A percentile compares a stretch with the other conserved stretches of the same genome.
These are phyloP conservation scores for Dictyostelium brefeldianum DNA, from an alignment of 78 protist genomes.

Conservation along the genomic window DNA sequence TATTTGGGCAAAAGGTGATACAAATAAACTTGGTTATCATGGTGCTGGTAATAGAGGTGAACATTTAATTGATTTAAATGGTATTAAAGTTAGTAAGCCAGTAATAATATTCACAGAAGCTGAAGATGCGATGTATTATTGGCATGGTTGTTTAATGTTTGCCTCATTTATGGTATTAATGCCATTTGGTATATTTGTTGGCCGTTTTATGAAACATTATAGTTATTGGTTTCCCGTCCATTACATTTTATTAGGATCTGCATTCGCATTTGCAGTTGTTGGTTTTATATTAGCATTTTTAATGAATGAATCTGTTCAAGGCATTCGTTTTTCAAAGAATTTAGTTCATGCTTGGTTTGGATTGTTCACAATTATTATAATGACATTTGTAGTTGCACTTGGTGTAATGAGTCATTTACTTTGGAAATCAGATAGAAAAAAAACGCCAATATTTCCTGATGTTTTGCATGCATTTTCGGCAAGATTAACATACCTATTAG, in stretches of 20 bases:
- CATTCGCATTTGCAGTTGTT: slow-evolving; percentile 9
- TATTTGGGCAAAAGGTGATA: slow-evolving; percentile 45
- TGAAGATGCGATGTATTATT: neutral
- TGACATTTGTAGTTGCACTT: neutral
- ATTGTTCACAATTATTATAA: neutral
- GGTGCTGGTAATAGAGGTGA: slow-evolving; percentile 34
- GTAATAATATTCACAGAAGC: no score
- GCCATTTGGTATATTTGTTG: slow-evolving; percentile 75
- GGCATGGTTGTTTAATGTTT: slow-evolving; percentile 43
- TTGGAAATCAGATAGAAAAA: slow-evolving; percentile 32
- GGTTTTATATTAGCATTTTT: slow-evolving; percentile 20
- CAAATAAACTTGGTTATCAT: neutral
- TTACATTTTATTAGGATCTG: neutral
- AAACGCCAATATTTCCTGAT: slow-evolving; percentile 50
- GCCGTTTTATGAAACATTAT: slow-evolving; percentile 37
- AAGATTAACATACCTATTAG: neutral
- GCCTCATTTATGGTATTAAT: slow-evolving; percentile 34
- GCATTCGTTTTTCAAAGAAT: neutral
- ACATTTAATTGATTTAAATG: neutral
- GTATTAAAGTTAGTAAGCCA: neutral
- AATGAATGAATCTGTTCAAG: neutral
- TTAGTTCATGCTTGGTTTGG: slow-evolving; percentile 35
- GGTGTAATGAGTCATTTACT: slow-evolving; percentile 34
- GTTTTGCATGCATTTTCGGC: neutral
- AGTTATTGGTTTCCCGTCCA: slow-evolving; percentile 68